Conservation (phyloP, 129 eudicot genomes). For the Sambucus nigra region DNA sequence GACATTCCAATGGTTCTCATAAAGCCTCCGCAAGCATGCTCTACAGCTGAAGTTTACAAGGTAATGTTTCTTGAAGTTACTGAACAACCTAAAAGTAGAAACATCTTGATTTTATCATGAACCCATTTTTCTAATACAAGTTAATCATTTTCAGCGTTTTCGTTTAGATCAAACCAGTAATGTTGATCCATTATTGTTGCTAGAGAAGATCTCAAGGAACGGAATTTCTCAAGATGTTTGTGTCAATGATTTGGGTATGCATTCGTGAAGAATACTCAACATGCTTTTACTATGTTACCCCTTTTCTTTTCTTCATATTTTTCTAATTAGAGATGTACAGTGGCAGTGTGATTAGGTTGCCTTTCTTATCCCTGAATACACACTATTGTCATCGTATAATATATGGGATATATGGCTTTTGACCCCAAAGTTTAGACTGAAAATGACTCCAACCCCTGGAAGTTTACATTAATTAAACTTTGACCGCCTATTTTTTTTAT, state of each 20-base stretch:
- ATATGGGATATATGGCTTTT: too few relatives aligned
- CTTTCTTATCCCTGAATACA: too few relatives aligned
- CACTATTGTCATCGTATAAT: too few relatives aligned
- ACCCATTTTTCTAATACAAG: background rate
- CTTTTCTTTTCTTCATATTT: background rate
- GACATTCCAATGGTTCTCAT: conserved; percentile 90
- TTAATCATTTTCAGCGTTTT: conserved; percentile 44
- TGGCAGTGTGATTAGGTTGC: too few relatives aligned
- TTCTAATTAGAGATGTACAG: too few relatives aligned
- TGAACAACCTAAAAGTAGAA: background rate
- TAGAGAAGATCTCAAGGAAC: conserved; percentile 64
- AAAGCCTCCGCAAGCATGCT: conserved; percentile 92
- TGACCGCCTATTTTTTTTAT: too few relatives aligned
- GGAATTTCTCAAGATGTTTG: conserved; percentile 98
- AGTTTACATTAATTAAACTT: too few relatives aligned
- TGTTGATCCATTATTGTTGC: conserved; percentile 65
- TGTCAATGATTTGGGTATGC: conserved; percentile 87
- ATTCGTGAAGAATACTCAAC: conserved; percentile 1
- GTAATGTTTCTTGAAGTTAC: conserved; percentile 20
- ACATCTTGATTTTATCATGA: conserved; percentile 2
- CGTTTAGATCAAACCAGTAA: conserved; percentile 55
- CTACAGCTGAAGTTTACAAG: conserved; percentile 98
- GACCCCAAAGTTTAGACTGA: too few relatives aligned
- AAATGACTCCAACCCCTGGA: too few relatives aligned
- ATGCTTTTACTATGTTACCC: background rate